Evolutionary conservation across 2,329 filamentous ascomycete species (phyloP), one percentile per base, ranked within the genome.

Genomic region (Sodiomyces alkalinus): DNA sequence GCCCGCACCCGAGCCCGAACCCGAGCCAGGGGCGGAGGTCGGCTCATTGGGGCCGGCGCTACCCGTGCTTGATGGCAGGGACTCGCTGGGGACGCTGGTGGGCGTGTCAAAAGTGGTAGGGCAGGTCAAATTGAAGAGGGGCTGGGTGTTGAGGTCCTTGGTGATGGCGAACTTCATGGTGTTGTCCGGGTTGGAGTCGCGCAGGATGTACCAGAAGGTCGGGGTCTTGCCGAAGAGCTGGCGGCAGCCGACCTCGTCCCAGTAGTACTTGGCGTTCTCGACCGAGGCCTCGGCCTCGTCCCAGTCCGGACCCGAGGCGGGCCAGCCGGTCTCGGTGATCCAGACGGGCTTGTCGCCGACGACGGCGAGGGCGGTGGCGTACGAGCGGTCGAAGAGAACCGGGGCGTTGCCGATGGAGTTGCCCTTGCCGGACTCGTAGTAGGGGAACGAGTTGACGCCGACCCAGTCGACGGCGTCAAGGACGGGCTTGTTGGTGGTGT

Each of bases 321-420:
- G 74, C 73, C 72, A 79, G 42, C 74, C 73, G 9, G 68, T 74
- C 60, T 78, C 72, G 13, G 68, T 71, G 26, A 74, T 56, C 63
- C 70, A 71, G 41, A 74, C 59, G 36, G 58, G 61, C 55, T 68
- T 68, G 41, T 55, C 59, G 17, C 48, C 46, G 39, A 61, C 59
- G 26, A 60, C 64, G 20, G 48, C 58, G 28, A 53, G 26, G 36
- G 57, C 55, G 28, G 53, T 52, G 26, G 60, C 41, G 43, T 51
- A 64, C 23, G 62, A 62, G 31, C 42, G 44, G 47, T 62, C 55
- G 54, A 77, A 78, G 29, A 73, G 60, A 30, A 52, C 45, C 35
- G 53, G 57, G 6, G 63, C 58, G 42, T 70, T 62, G 31, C 64
- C 56, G 42, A 77, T 73, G 41, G 41, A 36, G 53, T 71, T 71